Percentiles rank a stretch among this genome's conserved stretches.
phyloP scores from a whole-genome alignment of 371 early-diverging fungal species.

The Entomophthora muscae region DNA sequence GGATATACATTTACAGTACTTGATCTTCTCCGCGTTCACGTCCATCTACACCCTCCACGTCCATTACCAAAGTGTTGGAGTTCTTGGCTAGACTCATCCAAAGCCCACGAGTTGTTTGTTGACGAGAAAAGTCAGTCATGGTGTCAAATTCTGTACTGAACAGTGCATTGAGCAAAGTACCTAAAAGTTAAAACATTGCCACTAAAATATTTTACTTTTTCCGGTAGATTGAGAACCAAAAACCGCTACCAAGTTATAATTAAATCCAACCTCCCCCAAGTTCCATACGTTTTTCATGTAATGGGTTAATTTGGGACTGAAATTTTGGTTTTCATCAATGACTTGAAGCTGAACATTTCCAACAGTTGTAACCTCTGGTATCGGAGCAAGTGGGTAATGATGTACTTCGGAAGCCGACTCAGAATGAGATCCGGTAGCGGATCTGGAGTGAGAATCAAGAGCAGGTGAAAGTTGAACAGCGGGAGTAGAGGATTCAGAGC shows the following conservation, averaged over 20 bases:
- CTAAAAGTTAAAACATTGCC: constrained; percentile 19
- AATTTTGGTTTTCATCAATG: constrained; percentile 3
- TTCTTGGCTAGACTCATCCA: constrained; percentile 79
- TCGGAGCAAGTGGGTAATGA: background rate
- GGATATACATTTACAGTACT: constrained; percentile 16
- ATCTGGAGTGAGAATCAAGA: too few species aligned
- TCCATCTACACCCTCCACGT: constrained; percentile 98
- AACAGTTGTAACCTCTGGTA: background rate
- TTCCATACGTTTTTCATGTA: constrained; percentile 69
- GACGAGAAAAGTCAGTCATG: constrained; percentile 68
- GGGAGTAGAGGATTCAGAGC: background rate
- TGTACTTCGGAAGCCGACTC: background rate
- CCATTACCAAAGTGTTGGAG: constrained; percentile 79
- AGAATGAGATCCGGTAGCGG: too few species aligned
- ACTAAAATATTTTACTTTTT: constrained; percentile 63
- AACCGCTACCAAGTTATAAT: constrained; percentile 91
- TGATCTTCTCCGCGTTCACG: constrained; percentile 97
- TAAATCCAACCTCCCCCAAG: constrained; percentile 72
- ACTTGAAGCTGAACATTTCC: constrained; percentile 9
- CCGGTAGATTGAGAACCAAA: constrained; percentile 98
- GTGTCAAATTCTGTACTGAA: constrained; percentile 91
- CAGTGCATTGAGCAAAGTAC: constrained; percentile 84
- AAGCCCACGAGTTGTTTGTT: constrained; percentile 93
- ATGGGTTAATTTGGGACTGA: constrained; percentile 37
- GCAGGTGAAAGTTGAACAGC: too few species aligned